These are phyloP conservation scores for Sechiopsis laciniata DNA, from an alignment of 306 rosid species.

Conservation along the genomic window DNA sequence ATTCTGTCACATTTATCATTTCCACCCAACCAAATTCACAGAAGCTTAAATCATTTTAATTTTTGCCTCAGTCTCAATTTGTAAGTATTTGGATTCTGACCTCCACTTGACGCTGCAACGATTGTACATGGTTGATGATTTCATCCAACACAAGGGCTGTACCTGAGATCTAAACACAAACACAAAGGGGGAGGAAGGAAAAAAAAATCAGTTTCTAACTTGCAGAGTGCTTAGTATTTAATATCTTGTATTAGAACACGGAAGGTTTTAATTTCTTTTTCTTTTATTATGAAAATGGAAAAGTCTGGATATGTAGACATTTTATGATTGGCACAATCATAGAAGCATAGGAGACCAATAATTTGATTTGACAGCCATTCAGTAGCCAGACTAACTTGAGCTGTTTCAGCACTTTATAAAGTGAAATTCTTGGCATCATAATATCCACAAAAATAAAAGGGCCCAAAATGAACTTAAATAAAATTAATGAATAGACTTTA, in stretches of 20 bases:
- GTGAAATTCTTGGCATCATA: slow-evolving; percentile 14
- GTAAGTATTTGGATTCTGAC: slow-evolving; percentile 38
- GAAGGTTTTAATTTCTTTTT: neutral
- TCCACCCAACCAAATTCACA: neutral
- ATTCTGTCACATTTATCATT: neutral
- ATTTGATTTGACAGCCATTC: slow-evolving; percentile 21
- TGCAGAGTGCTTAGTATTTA: slow-evolving; percentile 4
- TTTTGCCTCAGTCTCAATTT: neutral
- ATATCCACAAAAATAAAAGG: slow-evolving; percentile 17
- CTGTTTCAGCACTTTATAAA: slow-evolving; percentile 17
- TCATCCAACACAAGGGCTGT: slow-evolving; percentile 92
- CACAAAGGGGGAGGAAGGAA: neutral
- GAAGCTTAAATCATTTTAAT: slow-evolving; percentile 1
- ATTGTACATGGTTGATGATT: slow-evolving; percentile 93
- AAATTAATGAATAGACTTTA: slow-evolving; percentile 4
- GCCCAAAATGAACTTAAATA: slow-evolving; percentile 5
- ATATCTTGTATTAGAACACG: neutral
- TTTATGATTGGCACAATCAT: slow-evolving; percentile 8
- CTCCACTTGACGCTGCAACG: slow-evolving; percentile 91
- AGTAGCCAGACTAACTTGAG: slow-evolving; percentile 17
- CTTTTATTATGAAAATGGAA: neutral
- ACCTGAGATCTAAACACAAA: slow-evolving; percentile 70
- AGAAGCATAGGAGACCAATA: slow-evolving; percentile 15
- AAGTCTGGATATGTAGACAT: neutral
- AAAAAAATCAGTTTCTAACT: slow-evolving; percentile 10